phyloP scores from a whole-genome alignment of 1,284 basidiomycete genomes.

The Rhodotorula sp. region DNA sequence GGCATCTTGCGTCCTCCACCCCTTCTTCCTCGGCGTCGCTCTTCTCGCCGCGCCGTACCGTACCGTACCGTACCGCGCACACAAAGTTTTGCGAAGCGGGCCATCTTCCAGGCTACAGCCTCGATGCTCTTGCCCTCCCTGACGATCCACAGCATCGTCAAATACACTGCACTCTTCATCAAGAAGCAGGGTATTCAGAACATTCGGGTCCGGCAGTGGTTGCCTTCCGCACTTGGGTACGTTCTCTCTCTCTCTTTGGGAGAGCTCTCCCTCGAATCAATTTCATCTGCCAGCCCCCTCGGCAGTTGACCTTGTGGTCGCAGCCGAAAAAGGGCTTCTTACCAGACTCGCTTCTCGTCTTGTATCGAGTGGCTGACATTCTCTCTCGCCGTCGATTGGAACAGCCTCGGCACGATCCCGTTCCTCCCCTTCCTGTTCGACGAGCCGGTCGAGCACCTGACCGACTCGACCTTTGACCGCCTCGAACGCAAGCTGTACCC shows the following conservation, averaged over 20 bases:
- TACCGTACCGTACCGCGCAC: no score
- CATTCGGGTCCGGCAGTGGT: conserved; percentile 1
- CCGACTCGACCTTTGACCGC: conserved; percentile 55
- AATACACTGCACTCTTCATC: conserved; percentile 35
- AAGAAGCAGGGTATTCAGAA: conserved; percentile 16
- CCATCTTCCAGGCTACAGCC: conserved; percentile 75
- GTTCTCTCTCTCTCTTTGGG: not conserved
- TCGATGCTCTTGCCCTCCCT: conserved; percentile 60
- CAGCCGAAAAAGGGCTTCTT: no score
- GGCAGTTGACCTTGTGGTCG: no score
- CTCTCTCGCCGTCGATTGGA: conserved; percentile 32
- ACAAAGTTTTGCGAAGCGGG: conserved; percentile 36
- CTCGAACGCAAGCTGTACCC: conserved; percentile 47
- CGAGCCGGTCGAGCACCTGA: conserved; percentile 53
- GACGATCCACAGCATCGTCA: conserved; percentile 64
- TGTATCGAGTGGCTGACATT: no score
- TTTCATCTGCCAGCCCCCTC: no score
- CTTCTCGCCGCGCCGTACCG: no score
- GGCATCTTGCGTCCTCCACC: no score
- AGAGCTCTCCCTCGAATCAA: not conserved
- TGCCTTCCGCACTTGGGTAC: conserved; percentile 7
- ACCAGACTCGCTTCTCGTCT: no score
- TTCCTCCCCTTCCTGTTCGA: conserved; percentile 72
- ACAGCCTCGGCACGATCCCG: conserved; percentile 63
- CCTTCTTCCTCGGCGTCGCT: no score